Evolutionary conservation across 2,329 filamentous ascomycete genomes (phyloP), one percentile per base, ranked within the genome.

Genomic region (Penicillium sp.): DNA sequence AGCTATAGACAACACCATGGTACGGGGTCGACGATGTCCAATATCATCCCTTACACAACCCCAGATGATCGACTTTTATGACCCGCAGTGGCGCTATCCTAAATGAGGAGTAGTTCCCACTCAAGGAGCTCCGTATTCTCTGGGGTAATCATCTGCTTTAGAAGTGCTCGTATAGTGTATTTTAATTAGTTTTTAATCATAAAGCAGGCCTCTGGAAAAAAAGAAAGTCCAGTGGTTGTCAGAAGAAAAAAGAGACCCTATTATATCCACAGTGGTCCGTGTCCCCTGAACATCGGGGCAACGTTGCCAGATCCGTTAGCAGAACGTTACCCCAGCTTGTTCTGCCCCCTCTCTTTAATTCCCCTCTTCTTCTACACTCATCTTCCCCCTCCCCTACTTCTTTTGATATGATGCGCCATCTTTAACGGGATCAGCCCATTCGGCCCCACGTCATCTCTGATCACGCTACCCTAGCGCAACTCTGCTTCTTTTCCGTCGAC

Each of bases 401-500:
- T 49, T n/a, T 39, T 43, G 46, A 48, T 52, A 53, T 27, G 44
- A 63, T 67, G 63, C 62, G 59, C 61, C 58, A 52, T 57, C 58
- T 64, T 57, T 71, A 58, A 70, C 54, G 65, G 59, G 60, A 62
- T 58, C 52, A 58, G 63, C 59, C 45, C 40, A 53, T 38, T 7
- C 36, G 36, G 36, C 43, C 66, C 61, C 55, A 67, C 67, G 63
- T 71, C 66, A 69, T 68, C 58, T 56, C 53, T 66, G 64, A 58
- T 71, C 68, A 70, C 68, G 63, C 67, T 68, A 70, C 64, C 63
- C 62, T 31, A 57, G 44, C 60, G 54, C 64, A 60, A 60, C 64
- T 63, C 43, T 16, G n/a, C 50, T 11, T 24, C 13, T 38, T 24
- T 9, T 8, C 16, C 7, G 4, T 21, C n/a, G 38, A 40, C n/a